These are phyloP conservation scores for Penicillium arizonense DNA, from an alignment of 495 filamentous ascomycete species.

Conservation along the genomic window DNA sequence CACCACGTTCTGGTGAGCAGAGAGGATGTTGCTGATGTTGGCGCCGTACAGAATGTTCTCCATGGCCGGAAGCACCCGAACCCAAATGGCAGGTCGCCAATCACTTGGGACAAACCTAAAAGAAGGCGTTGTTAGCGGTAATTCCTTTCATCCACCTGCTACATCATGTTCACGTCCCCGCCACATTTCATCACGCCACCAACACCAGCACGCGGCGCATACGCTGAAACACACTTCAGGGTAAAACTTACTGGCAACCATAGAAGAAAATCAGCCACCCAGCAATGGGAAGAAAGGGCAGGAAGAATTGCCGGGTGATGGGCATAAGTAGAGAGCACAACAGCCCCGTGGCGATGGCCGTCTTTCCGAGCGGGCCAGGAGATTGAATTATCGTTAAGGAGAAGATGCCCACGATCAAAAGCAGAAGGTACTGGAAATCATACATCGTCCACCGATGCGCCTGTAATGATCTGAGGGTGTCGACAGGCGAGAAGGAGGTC, in stretches of 20 bases:
- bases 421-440: conserved; percentile 80
- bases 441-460: conserved; percentile 78
- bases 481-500: conserved; percentile 74
- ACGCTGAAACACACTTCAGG: conserved; percentile 1
- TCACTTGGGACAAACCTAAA: conserved; percentile 78
- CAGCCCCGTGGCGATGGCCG: conserved; percentile 60
- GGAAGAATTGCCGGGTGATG: conserved; percentile 86
- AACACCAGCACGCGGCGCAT: conserved; percentile 1
- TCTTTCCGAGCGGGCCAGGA: conserved; percentile 72
- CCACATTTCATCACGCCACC: conserved; percentile 1
- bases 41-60: conserved; percentile 97
- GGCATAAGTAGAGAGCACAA: conserved; percentile 74
- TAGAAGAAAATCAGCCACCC: conserved; percentile 88
- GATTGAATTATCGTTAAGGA: conserved; percentile 75
- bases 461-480: conserved; percentile 70
- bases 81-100: conserved; percentile 89
- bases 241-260: conserved; percentile 72
- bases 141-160: not conserved
- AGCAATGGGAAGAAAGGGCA: conserved; percentile 81
- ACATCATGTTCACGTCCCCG: not conserved
- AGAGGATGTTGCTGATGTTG: conserved; percentile 93
- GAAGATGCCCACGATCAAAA: conserved; percentile 73
- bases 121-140: conserved; percentile 15
- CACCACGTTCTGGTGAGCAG: conserved; percentile 75
- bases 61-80: conserved; percentile 88